Evolutionary conservation across 257 asterid genomes (phyloP).

Genomic region (Plantago elongata): DNA sequence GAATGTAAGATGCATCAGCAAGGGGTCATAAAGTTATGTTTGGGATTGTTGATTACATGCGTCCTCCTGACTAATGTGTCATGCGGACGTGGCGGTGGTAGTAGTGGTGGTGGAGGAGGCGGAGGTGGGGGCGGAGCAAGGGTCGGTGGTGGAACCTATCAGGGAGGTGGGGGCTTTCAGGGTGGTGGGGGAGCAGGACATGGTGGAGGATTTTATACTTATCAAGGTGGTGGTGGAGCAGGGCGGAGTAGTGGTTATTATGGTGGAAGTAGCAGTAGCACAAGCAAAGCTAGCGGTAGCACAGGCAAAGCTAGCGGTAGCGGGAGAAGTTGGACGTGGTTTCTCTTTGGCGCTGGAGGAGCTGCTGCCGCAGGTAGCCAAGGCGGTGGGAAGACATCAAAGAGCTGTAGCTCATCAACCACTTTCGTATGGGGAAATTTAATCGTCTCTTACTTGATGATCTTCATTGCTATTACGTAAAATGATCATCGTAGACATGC

Average conservation of each 20-base stretch:
- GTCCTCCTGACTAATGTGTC: neutral
- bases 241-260: no score
- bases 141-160: neutral
- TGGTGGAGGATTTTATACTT: neutral
- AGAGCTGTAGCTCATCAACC: neutral
- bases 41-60: neutral
- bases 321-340: neutral
- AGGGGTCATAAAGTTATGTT: neutral
- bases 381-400: neutral
- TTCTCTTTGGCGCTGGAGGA: neutral
- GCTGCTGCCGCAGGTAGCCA: neutral
- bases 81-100: neutral
- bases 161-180: neutral
- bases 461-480: neutral
- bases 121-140: neutral
- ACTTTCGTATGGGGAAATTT: neutral
- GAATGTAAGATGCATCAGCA: no score
- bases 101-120: neutral
- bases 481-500: no score
- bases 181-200: neutral
- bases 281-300: neutral
- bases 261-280: no score
- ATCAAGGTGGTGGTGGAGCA: no score
- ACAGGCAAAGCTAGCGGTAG: neutral
- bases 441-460: neutral